Conservation (phyloP, 805 yeast species). For the Metschnikowia drakensbergensis region DNA sequence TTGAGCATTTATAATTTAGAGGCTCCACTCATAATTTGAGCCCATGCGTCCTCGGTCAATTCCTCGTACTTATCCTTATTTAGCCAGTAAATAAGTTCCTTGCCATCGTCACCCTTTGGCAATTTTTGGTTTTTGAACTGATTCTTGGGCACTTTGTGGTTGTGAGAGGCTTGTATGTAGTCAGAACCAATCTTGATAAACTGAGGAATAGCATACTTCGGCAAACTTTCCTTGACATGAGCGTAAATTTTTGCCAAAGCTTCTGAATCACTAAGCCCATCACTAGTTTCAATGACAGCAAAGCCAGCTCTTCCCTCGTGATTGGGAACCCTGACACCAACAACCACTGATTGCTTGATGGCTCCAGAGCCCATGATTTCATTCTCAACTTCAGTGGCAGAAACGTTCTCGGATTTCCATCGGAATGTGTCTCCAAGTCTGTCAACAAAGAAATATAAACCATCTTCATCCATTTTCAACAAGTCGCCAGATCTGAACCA, state of each 20-base stretch:
- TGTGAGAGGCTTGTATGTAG: slow-evolving; percentile 63
- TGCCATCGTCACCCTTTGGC: slow-evolving; percentile 61
- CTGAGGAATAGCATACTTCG: slow-evolving; percentile 82
- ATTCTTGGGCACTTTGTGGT: slow-evolving; percentile 76
- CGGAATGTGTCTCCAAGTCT: slow-evolving; percentile 93
- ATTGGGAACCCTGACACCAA: slow-evolving; percentile 77
- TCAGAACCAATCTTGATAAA: slow-evolving; percentile 65
- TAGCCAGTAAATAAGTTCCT: slow-evolving; percentile 70
- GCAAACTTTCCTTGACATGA: slow-evolving; percentile 46
- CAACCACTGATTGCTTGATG: slow-evolving; percentile 73
- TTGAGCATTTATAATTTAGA: slow-evolving; percentile 29
- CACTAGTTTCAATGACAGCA: slow-evolving; percentile 63
- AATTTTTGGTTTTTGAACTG: slow-evolving; percentile 61
- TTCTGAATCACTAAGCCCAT: slow-evolving; percentile 23
- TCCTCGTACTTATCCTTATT: slow-evolving; percentile 51
- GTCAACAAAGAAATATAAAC: slow-evolving; percentile 79
- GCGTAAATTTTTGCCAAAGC: slow-evolving; percentile 26
- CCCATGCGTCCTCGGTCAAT: slow-evolving; percentile 59
- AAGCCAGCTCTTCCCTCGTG: slow-evolving; percentile 96
- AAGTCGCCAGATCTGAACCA: slow-evolving; percentile 89
- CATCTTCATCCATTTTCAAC: slow-evolving; percentile 61
- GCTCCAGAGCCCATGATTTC: slow-evolving; percentile 48
- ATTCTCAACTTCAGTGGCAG: slow-evolving; percentile 90
- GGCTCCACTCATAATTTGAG: slow-evolving; percentile 31
- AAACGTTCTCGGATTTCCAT: slow-evolving; percentile 95